Base-by-base conservation (phyloP, 495 filamentous ascomycete species). In the Neurospora tetrasperma region DNA sequence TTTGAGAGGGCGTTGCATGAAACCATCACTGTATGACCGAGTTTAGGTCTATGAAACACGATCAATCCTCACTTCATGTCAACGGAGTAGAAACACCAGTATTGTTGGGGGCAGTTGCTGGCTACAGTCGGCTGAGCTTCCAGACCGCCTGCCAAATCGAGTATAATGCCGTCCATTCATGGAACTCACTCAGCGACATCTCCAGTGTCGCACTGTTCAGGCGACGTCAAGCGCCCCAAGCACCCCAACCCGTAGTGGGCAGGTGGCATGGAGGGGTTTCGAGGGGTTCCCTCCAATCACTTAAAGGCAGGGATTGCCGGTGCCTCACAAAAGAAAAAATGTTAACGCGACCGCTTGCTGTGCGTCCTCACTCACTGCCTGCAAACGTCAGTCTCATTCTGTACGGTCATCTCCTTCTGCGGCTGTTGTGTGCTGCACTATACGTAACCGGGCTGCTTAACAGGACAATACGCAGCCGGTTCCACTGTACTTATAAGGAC, bases 101-200 rank as follows among this genome's bases (percentile, higher is more conserved):
- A n/a, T 62, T 62, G 54, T 31, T 62, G 16, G 54, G 23, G 12
- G 23, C 54, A 18, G 31, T 35, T 66, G 54, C 54, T 66, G 54
- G 54, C 54, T 66, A 66, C 54, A 66, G 14, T 66, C 27, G 54
- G 27, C 54, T 66, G 54, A 66, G 54, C 54, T 66, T 66, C 54
- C 27, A 44, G 74, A 73, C 74, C 71, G 74, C 74, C 74, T 75
- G 71, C 74, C 71, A 1, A 73, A 75, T 71, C 38, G 23, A 69
- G 71, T 48, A 69, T 41, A 69, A 72, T 39, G 35, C 54, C 6
- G 14, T 66, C 14, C 3, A 18, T 66, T 66, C 54, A 18, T n/a
- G n/a, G n/a, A n/a, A 35, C 27, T 66, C 54, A 8, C 20, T 16
- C 31, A 62, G 54, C 14, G 12, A 35, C 54, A 62, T 35, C 54